Evolutionary conservation across 2,329 filamentous ascomycete species (phyloP).

Genomic region (Nothophoma quercina): DNA sequence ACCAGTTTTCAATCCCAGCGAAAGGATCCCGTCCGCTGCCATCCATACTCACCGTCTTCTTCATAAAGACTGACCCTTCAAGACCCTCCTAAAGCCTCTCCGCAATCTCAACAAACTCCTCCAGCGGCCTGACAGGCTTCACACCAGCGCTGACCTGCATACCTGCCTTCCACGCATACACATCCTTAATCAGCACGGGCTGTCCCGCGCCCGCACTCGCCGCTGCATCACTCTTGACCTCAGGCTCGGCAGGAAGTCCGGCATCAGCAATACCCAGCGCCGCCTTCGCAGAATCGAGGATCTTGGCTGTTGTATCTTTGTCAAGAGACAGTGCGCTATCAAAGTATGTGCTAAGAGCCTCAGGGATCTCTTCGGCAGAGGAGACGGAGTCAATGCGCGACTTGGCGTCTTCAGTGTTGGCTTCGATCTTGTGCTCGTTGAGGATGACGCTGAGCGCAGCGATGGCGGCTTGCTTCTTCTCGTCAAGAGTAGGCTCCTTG

Average conservation of each 20-base stretch:
- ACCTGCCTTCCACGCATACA: conserved; percentile 79
- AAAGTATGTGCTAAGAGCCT: conserved; percentile 60
- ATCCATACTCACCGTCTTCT: no score
- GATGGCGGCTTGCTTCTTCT: conserved; percentile 53
- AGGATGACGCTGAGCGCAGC: conserved; percentile 54
- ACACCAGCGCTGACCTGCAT: conserved; percentile 77
- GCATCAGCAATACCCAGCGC: conserved; percentile 52
- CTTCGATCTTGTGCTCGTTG: conserved; percentile 54
- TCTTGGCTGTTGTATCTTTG: conserved; percentile 57
- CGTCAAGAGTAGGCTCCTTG: conserved; percentile 46
- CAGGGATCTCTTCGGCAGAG: conserved; percentile 57
- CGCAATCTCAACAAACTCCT: conserved; percentile 78
- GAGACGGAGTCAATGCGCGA: conserved; percentile 56
- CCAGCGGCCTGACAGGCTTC: conserved; percentile 75
- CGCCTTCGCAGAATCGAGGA: conserved; percentile 60
- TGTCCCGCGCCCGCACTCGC: conserved; percentile 34
- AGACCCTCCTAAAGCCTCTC: conserved; percentile 27
- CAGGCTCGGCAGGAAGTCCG: conserved; percentile 50
- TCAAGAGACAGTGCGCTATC: conserved; percentile 55
- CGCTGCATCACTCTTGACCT: conserved; percentile 44
- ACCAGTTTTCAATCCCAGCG: no score
- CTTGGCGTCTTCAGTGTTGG: conserved; percentile 53
- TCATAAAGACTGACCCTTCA: neutral
- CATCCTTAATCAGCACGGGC: conserved; percentile 74
- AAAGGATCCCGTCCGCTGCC: no score